Base-by-base conservation (phyloP, 164 flowering plant species). In the Chloranthus sessilifolius region DNA sequence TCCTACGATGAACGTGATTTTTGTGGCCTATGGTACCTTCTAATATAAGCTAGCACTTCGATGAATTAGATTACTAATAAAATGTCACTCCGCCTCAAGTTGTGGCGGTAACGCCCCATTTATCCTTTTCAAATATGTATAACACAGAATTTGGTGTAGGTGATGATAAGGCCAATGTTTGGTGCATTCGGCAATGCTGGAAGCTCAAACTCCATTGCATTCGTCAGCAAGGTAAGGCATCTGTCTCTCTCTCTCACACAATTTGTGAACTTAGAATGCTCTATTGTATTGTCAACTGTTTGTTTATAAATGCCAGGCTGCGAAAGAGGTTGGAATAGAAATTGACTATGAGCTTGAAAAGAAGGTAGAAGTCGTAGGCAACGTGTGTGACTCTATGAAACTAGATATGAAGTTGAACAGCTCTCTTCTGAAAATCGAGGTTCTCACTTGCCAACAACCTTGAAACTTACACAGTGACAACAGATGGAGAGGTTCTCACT, bases 161-260 rank as follows among this genome's bases (percentile, higher is more conserved):
- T 94, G 47, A 25, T 73, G 35, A 85, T 86, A 86, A 85, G 96
- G 64, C 99, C 99, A 1, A 89, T 94, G 97, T 89, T 82, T 68
- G 96, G 96, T 57, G 83, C 90, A 46, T 78, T 82, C 62, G 92
- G 97, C 57, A 87, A 78, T 63, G 97, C 97, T 67, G 97, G 78
- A 65, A 81, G 96, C 62, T 59, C 74, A 14, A 71, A 74, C 56
- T 87, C 97, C 50, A 78, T 94, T 56, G 94, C 97, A 26, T 94
- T 94, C 75, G 90, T 85, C 52, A 89, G 99, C 85, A 78, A 89
- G 92, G 97, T 61, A 74, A 53, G 73, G 20, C 7, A 30, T 10
- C 25, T 15, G 19, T 55, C 38, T 51, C 15, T 58, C 39, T 64
- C n/a, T n/a, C n/a, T n/a, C n/a, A n/a, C n/a, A n/a, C n/a, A n/a